phyloP scores from a whole-genome alignment of 208 protist genomes.

The Cochliopodium minus region DNA sequence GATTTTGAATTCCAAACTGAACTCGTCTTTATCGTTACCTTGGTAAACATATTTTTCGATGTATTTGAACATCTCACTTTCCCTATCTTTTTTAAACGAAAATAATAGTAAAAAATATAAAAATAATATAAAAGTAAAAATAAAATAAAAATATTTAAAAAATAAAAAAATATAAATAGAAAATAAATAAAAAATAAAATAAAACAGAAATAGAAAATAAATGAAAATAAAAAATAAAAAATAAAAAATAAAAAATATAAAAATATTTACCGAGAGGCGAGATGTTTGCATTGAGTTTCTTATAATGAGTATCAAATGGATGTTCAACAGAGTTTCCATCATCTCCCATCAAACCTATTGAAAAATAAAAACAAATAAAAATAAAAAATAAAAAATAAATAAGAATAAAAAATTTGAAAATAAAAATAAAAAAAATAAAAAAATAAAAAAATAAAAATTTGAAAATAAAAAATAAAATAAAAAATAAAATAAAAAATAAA shows the following conservation, averaged over 20 bases:
- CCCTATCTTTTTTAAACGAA: too few relatives aligned
- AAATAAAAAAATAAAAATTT: too few relatives aligned
- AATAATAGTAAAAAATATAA: neutral
- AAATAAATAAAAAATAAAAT: neutral
- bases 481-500: neutral
- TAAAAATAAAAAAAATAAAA: too few relatives aligned
- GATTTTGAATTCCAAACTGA: constrained; percentile 33
- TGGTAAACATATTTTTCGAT: constrained; percentile 46
- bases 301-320: neutral
- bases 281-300: neutral
- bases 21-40: constrained; percentile 48
- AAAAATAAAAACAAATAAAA: too few relatives aligned
- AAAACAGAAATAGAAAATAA: neutral
- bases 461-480: neutral
- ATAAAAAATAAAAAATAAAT: too few relatives aligned
- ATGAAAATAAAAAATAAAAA: neutral
- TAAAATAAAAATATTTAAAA: neutral
- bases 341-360: neutral
- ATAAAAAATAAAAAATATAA: neutral
- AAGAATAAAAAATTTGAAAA: too few relatives aligned
- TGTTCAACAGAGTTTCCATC: neutral
- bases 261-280: neutral
- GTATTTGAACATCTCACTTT: constrained; percentile 26
- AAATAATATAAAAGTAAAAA: neutral
- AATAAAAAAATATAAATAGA: neutral